These are phyloP conservation scores for Ilex paraguariensis DNA, from an alignment of 305 asterid species.

Conservation along the genomic window DNA sequence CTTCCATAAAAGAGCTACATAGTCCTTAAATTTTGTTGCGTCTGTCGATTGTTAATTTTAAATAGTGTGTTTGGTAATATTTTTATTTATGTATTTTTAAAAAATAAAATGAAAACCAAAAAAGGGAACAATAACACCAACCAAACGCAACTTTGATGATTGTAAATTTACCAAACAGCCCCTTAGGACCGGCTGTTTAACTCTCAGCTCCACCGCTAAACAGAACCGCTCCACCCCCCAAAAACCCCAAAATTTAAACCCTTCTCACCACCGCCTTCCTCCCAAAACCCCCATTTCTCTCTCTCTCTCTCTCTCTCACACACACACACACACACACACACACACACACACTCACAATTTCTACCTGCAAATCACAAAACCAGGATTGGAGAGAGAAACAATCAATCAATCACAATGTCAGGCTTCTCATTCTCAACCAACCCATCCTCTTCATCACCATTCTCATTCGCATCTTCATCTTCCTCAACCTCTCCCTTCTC, in stretches of 20 bases:
- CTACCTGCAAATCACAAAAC: too few species aligned
- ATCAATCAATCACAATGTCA: slow-evolving; percentile 2
- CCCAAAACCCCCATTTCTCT: slow-evolving; percentile 12
- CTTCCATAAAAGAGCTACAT: too few species aligned
- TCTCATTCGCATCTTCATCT: slow-evolving; percentile 1
- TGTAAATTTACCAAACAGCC: too few species aligned
- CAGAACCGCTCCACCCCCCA: not conserved
- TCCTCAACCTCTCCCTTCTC: slow-evolving; percentile 8
- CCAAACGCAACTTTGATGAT: too few species aligned
- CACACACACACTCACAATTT: slow-evolving; percentile 11
- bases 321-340: slow-evolving; percentile 12
- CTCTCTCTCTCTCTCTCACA: slow-evolving; percentile 1
- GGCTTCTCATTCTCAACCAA: slow-evolving; percentile 18
- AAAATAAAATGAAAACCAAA: too few species aligned
- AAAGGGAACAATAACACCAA: too few species aligned
- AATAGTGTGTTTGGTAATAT: too few species aligned
- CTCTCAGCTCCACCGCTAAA: too few species aligned
- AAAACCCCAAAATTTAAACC: slow-evolving; percentile 10
- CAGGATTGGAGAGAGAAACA: not conserved
- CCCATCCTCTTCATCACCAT: slow-evolving; percentile 8
- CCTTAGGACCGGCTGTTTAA: too few species aligned
- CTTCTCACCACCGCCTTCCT: slow-evolving; percentile 9
- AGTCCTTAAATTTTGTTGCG: too few species aligned
- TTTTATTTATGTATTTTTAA: too few species aligned
- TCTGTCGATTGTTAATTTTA: too few species aligned